Evolutionary conservation across 2,329 filamentous ascomycete species (phyloP).

Genomic region (Magnaporthiopsis rhizophila): DNA sequence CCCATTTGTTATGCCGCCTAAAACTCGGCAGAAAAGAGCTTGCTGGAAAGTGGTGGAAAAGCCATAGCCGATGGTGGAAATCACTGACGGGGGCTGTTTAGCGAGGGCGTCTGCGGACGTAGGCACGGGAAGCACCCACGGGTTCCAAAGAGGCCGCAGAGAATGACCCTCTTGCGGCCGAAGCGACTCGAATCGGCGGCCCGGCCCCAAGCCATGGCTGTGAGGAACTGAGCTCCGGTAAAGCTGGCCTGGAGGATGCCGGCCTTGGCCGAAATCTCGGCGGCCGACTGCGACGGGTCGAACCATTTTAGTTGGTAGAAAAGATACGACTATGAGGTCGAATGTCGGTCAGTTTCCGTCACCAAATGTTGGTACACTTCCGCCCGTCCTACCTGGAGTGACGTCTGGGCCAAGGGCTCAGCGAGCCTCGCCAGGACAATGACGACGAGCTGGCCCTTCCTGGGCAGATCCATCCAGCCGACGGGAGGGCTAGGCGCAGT

Average conservation of each 20-base stretch:
- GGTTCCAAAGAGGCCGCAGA: slow-evolving; percentile 68
- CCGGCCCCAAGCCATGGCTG: slow-evolving; percentile 75
- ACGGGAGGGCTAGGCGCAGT: slow-evolving; percentile 24
- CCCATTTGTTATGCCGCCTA: slow-evolving; percentile 63
- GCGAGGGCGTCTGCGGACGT: not conserved
- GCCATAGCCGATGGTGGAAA: slow-evolving; percentile 62
- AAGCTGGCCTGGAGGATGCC: slow-evolving; percentile 74
- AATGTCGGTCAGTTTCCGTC: not conserved
- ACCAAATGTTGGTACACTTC: too few species aligned
- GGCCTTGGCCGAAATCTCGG: slow-evolving; percentile 67
- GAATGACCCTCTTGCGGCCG: slow-evolving; percentile 69
- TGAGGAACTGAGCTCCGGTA: slow-evolving; percentile 73
- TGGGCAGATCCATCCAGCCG: slow-evolving; percentile 65
- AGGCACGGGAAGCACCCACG: slow-evolving; percentile 20
- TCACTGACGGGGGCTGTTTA: slow-evolving; percentile 18
- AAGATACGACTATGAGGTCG: slow-evolving; percentile 56
- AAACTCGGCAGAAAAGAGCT: slow-evolving; percentile 54
- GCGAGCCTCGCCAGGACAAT: slow-evolving; percentile 71
- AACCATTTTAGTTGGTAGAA: slow-evolving; percentile 87
- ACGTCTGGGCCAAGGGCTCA: slow-evolving; percentile 76
- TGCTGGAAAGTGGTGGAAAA: slow-evolving; percentile 56
- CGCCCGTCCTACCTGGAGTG: slow-evolving; percentile 37
- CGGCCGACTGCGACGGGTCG: slow-evolving; percentile 40
- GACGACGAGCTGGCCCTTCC: slow-evolving; percentile 69
- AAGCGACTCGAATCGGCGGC: slow-evolving; percentile 54